Evolutionary conservation across 306 rosid species (phyloP).

Genomic region (Fagus sylvatica): DNA sequence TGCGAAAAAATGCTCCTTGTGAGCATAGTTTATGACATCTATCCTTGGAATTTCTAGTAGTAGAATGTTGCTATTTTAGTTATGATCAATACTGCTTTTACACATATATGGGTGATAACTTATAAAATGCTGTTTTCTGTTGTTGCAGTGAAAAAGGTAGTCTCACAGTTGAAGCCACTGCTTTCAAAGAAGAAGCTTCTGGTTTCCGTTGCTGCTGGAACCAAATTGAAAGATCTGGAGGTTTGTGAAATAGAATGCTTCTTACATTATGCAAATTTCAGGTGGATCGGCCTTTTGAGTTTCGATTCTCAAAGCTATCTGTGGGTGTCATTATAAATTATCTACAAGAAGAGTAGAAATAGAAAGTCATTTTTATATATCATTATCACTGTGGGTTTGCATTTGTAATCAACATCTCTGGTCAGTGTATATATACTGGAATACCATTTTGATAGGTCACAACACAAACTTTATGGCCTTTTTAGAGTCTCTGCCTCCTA

Average conservation of each 20-base stretch:
- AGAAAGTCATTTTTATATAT: background rate
- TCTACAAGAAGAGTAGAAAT: background rate
- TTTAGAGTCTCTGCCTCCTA: no score
- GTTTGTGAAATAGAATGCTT: conserved; percentile 23
- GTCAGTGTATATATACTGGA: no score
- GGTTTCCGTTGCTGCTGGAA: conserved; percentile 94
- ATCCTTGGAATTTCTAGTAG: no score
- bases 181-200: conserved; percentile 77
- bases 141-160: conserved; percentile 63
- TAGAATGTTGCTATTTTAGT: background rate
- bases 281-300: background rate
- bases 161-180: conserved; percentile 59
- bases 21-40: no score
- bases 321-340: background rate
- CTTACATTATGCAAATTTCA: background rate
- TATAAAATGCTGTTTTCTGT: background rate
- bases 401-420: no score
- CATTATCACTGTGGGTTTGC: background rate
- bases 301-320: background rate
- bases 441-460: no score
- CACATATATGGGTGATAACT: background rate
- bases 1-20: no score
- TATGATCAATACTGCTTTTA: background rate
- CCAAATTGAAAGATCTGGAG: conserved; percentile 91
- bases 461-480: no score